Base-by-base conservation (phyloP, 352 stramenopile genomes). In the Plasmopara muralis region DNA sequence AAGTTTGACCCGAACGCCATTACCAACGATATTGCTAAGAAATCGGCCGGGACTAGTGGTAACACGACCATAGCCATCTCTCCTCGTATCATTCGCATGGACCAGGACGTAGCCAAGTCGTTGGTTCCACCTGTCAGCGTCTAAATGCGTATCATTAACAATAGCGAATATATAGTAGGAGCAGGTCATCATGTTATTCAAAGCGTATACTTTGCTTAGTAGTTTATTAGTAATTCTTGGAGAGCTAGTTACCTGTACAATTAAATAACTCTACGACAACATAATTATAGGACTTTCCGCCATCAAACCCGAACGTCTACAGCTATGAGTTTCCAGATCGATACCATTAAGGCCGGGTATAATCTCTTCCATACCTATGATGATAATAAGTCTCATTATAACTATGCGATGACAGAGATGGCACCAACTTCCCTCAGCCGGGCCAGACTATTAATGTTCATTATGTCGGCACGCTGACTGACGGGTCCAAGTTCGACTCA, bases 401-500 rank as follows among this genome's bases (percentile, higher is more conserved):
- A 9, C 33, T 38, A 9, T 40, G n/a, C 15, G n/a, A 43, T 25
- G 4, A 62, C 47, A 87, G 81, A 30, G 81, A 91, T 59, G 78
- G 77, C 60, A 69, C 64, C 45, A 89, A 85, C 78, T 91, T 88
- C 64, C 81, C 80, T 35, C 70, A 76, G 66, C 29, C 56, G 0
- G 81, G 81, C 54, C 69, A 72, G 51, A 91, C 81, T 46, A 77
- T 91, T 41, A 74, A 68, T 28, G 78, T 91, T 52, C 81, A 89
- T 64, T 91, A 91, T 60, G 72, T 85, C 28, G 81, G 77, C 60
- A 89, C 78, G 41, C 73, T 91, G 44, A 76, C 65, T 12, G 60
- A 85, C 61, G 81, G 81, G 62, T 82, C 71, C 65, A 85, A 89
- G 64, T 91, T 91, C 62, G 81, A 91, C 69, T 89, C 78, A 57